These are phyloP conservation scores for Globisporangium paroecandrum DNA, from an alignment of 352 stramenopile species.

Conservation along the genomic window DNA sequence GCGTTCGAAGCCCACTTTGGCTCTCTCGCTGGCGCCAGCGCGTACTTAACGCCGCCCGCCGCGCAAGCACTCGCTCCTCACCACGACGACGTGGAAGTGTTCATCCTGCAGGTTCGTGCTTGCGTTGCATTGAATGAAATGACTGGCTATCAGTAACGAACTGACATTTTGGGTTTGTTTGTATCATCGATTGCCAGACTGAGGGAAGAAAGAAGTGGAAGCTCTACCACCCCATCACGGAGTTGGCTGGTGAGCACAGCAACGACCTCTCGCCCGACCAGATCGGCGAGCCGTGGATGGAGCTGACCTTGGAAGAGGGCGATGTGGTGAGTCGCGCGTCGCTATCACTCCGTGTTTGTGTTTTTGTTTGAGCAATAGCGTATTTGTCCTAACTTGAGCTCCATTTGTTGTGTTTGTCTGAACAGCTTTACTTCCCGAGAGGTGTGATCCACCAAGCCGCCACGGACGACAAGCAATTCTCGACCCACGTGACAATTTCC, in stretches of 20 bases:
- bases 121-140: not conserved
- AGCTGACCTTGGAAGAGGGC: constrained; percentile 79
- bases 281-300: constrained; percentile 79
- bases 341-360: not conserved
- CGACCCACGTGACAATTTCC: constrained; percentile 84
- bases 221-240: constrained; percentile 70
- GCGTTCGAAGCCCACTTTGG: constrained; percentile 79
- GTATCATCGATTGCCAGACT: constrained; percentile 31
- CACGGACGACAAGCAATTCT: constrained; percentile 74
- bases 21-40: constrained; percentile 69
- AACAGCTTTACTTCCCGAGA: constrained; percentile 81
- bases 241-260: constrained; percentile 77
- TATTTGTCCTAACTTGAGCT: not conserved
- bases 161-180: not conserved
- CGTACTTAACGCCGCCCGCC: constrained; percentile 74
- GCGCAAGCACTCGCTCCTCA: constrained; percentile 83
- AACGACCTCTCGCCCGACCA: constrained; percentile 57
- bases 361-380: not conserved
- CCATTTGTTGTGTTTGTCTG: not conserved
- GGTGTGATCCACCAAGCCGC: constrained; percentile 78
- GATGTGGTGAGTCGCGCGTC: constrained; percentile 40
- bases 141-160: not conserved
- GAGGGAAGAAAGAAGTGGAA: constrained; percentile 88
- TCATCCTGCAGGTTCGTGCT: constrained; percentile 52
- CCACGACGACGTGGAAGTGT: constrained; percentile 85